A percentile compares a stretch with the other conserved stretches of the same genome.
phyloP scores from a whole-genome alignment of 495 filamentous ascomycete species.

The Penicillium ucsense region DNA sequence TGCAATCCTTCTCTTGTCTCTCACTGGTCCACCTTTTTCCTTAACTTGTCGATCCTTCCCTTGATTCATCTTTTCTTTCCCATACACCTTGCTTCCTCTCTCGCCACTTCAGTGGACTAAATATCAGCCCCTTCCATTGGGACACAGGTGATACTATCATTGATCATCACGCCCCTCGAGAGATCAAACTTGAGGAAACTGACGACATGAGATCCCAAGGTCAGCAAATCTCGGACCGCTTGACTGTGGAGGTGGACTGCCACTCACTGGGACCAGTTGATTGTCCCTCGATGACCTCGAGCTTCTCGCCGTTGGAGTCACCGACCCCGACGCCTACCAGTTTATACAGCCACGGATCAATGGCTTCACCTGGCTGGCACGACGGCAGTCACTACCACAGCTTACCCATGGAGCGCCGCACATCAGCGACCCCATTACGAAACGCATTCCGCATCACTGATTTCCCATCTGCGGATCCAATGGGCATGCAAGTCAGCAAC shows the following conservation, averaged over 20 bases:
- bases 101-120: conserved; percentile 7
- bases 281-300: conserved; percentile 38
- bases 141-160: conserved; percentile 22
- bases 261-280: conserved; percentile 34
- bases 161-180: conserved; percentile 15
- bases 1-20: not conserved
- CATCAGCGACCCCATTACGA: conserved; percentile 27
- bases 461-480: conserved; percentile 24
- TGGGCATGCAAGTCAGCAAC: conserved; percentile 24
- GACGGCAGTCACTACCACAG: conserved; percentile 23
- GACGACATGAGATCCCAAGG: conserved; percentile 36
- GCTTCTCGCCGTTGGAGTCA: conserved; percentile 37
- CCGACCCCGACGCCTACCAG: conserved; percentile 37
- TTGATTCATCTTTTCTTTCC: not conserved
- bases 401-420: conserved; percentile 23
- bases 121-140: conserved; percentile 1
- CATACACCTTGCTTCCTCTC: not conserved
- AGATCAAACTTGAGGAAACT: conserved; percentile 17
- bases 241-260: conserved; percentile 38
- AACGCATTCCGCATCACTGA: conserved; percentile 32
- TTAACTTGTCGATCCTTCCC: not conserved
- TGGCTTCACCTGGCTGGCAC: conserved; percentile 36
- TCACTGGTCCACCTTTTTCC: not conserved
- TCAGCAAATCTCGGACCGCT: conserved; percentile 29
- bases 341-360: conserved; percentile 32